A percentile compares a stretch with the other conserved stretches of the same genome.
Evolutionary conservation across 345 rosid species (phyloP).

Genomic region (Euphorbia pulcherrima): DNA sequence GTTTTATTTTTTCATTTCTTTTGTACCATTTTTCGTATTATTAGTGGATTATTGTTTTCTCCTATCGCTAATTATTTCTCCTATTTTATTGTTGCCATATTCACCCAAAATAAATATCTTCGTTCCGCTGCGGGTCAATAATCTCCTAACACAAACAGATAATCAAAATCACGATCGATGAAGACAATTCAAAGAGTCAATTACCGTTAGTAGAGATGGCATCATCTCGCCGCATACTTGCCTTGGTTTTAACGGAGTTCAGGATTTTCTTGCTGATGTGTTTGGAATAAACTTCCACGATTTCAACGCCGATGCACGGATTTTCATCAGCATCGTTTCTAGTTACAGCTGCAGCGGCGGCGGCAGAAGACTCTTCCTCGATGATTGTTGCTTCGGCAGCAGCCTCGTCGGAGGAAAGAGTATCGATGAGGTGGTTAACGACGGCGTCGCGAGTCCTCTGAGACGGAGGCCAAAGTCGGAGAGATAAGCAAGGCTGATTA

Average conservation of each 20-base stretch:
- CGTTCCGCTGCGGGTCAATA: too few relatives aligned
- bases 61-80: too few relatives aligned
- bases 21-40: too few relatives aligned
- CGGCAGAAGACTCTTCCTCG: constrained; percentile 23
- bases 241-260: constrained; percentile 17
- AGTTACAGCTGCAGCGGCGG: not conserved
- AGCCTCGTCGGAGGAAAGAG: constrained; percentile 19
- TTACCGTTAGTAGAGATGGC: not conserved
- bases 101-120: too few relatives aligned
- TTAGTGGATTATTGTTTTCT: too few relatives aligned
- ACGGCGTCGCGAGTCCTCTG: constrained; percentile 29
- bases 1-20: too few relatives aligned
- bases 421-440: constrained; percentile 21
- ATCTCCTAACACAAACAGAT: too few relatives aligned
- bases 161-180: not conserved
- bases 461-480: constrained; percentile 28
- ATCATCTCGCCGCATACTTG: not conserved
- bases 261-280: constrained; percentile 28
- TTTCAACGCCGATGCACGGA: constrained; percentile 9
- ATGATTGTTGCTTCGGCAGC: constrained; percentile 9
- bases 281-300: constrained; percentile 23
- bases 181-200: not conserved
- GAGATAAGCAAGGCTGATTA: not conserved
- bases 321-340: constrained; percentile 12
- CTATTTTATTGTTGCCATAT: too few relatives aligned